phyloP scores from a whole-genome alignment of 2,329 filamentous ascomycete species.

The Fusarium floridanum region DNA sequence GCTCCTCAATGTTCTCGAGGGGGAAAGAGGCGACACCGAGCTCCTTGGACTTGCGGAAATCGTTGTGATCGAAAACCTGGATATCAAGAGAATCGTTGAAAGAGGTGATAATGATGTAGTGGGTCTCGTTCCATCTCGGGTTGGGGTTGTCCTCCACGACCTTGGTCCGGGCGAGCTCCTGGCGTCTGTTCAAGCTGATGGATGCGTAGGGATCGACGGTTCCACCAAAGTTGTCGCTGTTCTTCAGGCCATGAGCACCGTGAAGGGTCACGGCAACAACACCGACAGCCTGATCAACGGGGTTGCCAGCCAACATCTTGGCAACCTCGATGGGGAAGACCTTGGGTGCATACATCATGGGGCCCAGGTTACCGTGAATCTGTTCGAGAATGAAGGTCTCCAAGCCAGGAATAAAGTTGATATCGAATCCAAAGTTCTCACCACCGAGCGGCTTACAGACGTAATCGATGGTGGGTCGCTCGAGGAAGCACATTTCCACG shows the following conservation, averaged over 20 bases:
- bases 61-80: conserved; percentile 91
- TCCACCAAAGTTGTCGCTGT: conserved; percentile 92
- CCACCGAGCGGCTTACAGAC: conserved; percentile 98
- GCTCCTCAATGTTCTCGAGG: conserved; percentile 83
- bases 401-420: conserved; percentile 97
- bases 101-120: conserved; percentile 94
- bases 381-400: conserved; percentile 95
- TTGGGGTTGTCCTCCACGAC: conserved; percentile 85
- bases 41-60: conserved; percentile 96
- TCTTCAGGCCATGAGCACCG: conserved; percentile 92
- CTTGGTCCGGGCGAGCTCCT: conserved; percentile 89
- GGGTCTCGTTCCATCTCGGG: conserved; percentile 95
- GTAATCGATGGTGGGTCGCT: conserved; percentile 91
- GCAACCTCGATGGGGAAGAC: conserved; percentile 98
- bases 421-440: conserved; percentile 95
- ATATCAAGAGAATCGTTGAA: conserved; percentile 90
- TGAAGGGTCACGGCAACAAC: conserved; percentile 93
- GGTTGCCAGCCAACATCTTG: conserved; percentile 95
- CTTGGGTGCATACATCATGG: conserved; percentile 98
- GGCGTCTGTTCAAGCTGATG: conserved; percentile 86
- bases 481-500: conserved; percentile 94
- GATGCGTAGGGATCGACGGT: conserved; percentile 91
- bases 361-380: conserved; percentile 91
- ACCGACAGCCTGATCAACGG: conserved; percentile 95
- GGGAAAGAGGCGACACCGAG: conserved; percentile 88